phyloP scores from a whole-genome alignment of 2,329 filamentous ascomycete genomes.

The Aureobasidium sp. region DNA sequence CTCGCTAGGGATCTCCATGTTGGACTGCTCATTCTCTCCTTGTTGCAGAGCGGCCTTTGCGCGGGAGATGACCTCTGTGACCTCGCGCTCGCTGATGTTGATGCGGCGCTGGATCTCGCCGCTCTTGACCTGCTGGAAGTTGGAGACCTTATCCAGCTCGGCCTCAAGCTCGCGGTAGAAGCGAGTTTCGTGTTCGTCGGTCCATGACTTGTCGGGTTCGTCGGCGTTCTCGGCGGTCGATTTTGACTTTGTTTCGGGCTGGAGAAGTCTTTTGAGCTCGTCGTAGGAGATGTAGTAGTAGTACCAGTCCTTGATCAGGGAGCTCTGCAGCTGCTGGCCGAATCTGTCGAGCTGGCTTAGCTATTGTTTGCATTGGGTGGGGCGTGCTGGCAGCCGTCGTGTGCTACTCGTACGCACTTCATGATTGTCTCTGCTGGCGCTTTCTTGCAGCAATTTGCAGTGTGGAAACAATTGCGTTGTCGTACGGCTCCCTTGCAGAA shows the following conservation, averaged over 20 bases:
- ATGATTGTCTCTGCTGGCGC: not conserved
- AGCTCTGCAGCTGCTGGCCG: conserved; percentile 92
- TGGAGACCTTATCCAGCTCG: conserved; percentile 95
- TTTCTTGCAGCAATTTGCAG: conserved; percentile 8
- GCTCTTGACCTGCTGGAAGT: conserved; percentile 94
- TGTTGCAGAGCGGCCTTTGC: conserved; percentile 44
- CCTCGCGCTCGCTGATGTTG: conserved; percentile 77
- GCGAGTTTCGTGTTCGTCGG: conserved; percentile 79
- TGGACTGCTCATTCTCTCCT: conserved; percentile 26
- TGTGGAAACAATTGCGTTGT: not conserved
- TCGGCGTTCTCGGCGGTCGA: conserved; percentile 34
- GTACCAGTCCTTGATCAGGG: conserved; percentile 91
- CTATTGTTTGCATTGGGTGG: not conserved
- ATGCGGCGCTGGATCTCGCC: conserved; percentile 92
- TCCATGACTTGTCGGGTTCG: conserved; percentile 58
- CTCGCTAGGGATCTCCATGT: conserved; percentile 54
- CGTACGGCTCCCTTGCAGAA: not conserved
- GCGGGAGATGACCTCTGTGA: conserved; percentile 74
- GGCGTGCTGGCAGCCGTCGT: not conserved
- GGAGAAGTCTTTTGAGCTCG: conserved; percentile 79
- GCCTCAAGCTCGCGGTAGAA: conserved; percentile 82
- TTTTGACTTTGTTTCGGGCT: conserved; percentile 55
- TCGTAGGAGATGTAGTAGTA: conserved; percentile 99
- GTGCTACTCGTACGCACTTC: conserved; percentile 2
- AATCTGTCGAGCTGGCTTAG: conserved; percentile 48